Base-by-base conservation (phyloP, 1,139 yeast species). In the Suhomyces wounanorum region DNA sequence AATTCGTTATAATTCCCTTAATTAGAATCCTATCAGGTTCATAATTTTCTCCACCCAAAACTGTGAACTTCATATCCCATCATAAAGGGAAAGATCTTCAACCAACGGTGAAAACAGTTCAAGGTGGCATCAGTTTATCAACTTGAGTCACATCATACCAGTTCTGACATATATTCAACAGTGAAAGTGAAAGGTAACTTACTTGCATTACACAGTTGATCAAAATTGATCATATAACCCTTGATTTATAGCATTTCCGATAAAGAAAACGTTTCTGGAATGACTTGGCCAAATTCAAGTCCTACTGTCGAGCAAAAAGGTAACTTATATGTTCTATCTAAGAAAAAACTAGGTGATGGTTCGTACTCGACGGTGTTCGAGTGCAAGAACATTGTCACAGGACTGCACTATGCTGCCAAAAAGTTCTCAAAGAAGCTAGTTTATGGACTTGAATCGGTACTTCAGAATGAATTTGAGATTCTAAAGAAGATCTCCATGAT, bases 381-480 rank as follows among this genome's bases (percentile, higher is more conserved):
- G 55, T 75, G 78, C 52, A 73, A 71, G 51, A 65, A 67, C 50
- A 66, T 52, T 30, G 41, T 55, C 28, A 73, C 71, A 2, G 70
- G 70, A 0, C 59, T 56, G 47, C 76, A 70, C 52, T 73, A 69
- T 57, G 79, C 79, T 1, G 75, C 73, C 37, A 75, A 75, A 50
- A 61, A 66, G 52, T 75, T 72, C 57, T 55, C 58, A 36, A 75
- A 73, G 49, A 63, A 59, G 43, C 59, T 70, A 26, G 62, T 73
- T 14, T 72, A 65, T 54, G 79, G 78, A 1, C 54, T 70, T 45
- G 78, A 64, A 54, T 54, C 49, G 21, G 63, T 64, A 73, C 61
- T 84, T 31, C 79, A 80, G 49, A 81, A 81, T 59, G 89, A 84
- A 64, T 80, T 84, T 56, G 68, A 73, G 8, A 80, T 82, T 2